Percentiles rank a stretch among this genome's conserved stretches.
Evolutionary conservation across 2,329 filamentous ascomycete genomes (phyloP).

Genomic region (Beauveria sp.): DNA sequence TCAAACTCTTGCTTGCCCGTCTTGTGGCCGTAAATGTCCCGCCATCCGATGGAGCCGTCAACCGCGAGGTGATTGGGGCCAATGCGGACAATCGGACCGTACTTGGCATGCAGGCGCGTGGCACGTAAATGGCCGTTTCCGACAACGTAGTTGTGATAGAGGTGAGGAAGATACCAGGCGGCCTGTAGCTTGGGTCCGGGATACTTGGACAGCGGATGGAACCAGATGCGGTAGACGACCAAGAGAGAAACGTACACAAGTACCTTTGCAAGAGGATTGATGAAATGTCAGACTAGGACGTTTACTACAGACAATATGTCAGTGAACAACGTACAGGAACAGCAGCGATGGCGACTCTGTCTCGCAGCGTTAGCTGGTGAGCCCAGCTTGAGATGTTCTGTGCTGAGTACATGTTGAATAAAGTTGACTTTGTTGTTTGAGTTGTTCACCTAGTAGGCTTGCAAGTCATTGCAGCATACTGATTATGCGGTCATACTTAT

Average conservation of each 20-base stretch:
- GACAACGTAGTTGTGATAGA: slow-evolving; percentile 14
- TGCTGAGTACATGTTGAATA: neutral
- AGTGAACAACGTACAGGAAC: neutral
- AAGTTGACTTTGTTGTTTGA: neutral
- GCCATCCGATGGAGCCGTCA: slow-evolving; percentile 26
- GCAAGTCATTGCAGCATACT: neutral
- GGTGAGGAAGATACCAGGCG: slow-evolving; percentile 14
- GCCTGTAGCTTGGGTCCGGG: slow-evolving; percentile 20
- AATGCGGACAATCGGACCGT: slow-evolving; percentile 32
- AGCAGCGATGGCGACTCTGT: neutral
- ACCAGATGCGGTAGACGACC: neutral
- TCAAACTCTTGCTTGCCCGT: slow-evolving; percentile 16
- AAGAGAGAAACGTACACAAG: neutral
- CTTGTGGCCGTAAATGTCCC: slow-evolving; percentile 22
- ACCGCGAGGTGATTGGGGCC: slow-evolving; percentile 33
- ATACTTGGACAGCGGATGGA: slow-evolving; percentile 23
- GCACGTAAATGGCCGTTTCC: slow-evolving; percentile 7
- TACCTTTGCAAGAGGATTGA: neutral
- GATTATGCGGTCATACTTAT: neutral
- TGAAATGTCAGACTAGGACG: neutral
- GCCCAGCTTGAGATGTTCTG: neutral
- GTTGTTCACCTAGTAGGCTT: neutral
- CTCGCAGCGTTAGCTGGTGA: neutral
- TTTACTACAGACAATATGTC: neutral
- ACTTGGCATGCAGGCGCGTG: slow-evolving; percentile 19